Percentiles rank a stretch among this genome's conserved stretches.
Conservation (phyloP, 805 yeast species). For the Clavispora fructus region DNA sequence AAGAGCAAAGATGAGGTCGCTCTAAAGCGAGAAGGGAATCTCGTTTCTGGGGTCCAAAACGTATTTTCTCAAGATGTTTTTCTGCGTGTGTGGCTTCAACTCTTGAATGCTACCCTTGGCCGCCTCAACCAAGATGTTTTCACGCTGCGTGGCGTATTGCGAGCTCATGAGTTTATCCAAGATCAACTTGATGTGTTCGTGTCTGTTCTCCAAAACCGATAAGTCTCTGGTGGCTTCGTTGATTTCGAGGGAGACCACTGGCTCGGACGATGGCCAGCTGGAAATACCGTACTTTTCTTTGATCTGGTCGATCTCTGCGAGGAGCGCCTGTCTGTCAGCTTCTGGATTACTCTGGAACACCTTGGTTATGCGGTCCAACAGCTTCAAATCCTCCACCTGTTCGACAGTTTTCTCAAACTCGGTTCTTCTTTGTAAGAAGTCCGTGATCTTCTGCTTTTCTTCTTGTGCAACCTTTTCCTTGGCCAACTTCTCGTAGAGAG, state of each 20-base stretch:
- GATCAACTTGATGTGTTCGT: slow-evolving; percentile 35
- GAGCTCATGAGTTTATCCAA: slow-evolving; percentile 31
- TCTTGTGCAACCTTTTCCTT: slow-evolving; percentile 61
- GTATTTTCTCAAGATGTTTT: slow-evolving; percentile 69
- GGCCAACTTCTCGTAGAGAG: slow-evolving; percentile 69
- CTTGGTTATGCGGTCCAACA: slow-evolving; percentile 26
- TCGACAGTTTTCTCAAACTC: slow-evolving; percentile 22
- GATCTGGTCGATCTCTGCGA: slow-evolving; percentile 30
- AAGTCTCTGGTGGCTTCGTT: slow-evolving; percentile 24
- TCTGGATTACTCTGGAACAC: slow-evolving; percentile 20
- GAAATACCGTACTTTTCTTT: slow-evolving; percentile 33
- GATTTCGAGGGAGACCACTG: slow-evolving; percentile 31
- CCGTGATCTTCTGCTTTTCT: slow-evolving; percentile 51
- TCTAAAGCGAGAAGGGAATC: slow-evolving; percentile 10
- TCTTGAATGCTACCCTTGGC: slow-evolving; percentile 27
- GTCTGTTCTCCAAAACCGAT: slow-evolving; percentile 21
- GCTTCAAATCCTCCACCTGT: slow-evolving; percentile 34
- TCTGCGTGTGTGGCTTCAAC: slow-evolving; percentile 51
- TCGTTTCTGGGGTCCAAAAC: slow-evolving; percentile 31
- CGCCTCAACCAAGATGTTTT: slow-evolving; percentile 16
- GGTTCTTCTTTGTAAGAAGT: slow-evolving; percentile 45
- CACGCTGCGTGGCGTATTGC: slow-evolving; percentile 19
- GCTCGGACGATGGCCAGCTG: slow-evolving; percentile 39
- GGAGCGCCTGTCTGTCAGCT: slow-evolving; percentile 19
- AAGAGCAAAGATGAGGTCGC: background rate